A percentile compares a stretch with the other conserved stretches of the same genome.
Conservation (phyloP, 2,329 filamentous ascomycete genomes). For the Trichoderma harzianum region DNA sequence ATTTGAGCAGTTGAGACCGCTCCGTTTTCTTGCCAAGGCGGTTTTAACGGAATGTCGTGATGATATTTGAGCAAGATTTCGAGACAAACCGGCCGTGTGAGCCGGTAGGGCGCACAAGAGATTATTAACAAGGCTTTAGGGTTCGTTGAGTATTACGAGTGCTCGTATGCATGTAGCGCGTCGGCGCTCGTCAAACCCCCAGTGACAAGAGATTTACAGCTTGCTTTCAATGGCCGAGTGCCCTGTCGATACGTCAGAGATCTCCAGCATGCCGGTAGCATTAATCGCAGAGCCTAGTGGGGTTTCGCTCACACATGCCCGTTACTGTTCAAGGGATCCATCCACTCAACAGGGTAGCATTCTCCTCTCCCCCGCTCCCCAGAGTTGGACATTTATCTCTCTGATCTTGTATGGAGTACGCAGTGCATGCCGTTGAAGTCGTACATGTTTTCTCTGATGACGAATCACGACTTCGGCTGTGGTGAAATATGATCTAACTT, state of each 20-base stretch:
- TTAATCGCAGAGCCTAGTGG: neutral
- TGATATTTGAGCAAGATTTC: neutral
- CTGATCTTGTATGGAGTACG: neutral
- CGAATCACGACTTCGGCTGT: neutral
- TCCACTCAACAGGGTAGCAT: neutral
- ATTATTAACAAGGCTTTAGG: neutral
- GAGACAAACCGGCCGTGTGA: neutral
- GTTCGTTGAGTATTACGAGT: neutral
- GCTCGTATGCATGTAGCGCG: neutral
- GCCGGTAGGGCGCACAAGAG: neutral
- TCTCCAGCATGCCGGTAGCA: neutral
- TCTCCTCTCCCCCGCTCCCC: neutral
- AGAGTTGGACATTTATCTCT: neutral
- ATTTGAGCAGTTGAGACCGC: neutral
- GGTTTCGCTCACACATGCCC: neutral
- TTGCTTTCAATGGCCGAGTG: neutral
- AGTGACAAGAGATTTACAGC: neutral
- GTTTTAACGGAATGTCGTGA: conserved; percentile 3
- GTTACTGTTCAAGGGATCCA: neutral
- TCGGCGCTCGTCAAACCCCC: neutral
- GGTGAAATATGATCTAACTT: neutral
- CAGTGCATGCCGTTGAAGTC: neutral
- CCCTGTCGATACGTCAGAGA: neutral
- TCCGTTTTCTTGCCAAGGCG: conserved; percentile 3
- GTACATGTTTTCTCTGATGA: neutral